Evolutionary conservation across 768 basidiomycete species (phyloP), one percentile per base, ranked within the genome.

Genomic region (Tylopilus subfusipes): DNA sequence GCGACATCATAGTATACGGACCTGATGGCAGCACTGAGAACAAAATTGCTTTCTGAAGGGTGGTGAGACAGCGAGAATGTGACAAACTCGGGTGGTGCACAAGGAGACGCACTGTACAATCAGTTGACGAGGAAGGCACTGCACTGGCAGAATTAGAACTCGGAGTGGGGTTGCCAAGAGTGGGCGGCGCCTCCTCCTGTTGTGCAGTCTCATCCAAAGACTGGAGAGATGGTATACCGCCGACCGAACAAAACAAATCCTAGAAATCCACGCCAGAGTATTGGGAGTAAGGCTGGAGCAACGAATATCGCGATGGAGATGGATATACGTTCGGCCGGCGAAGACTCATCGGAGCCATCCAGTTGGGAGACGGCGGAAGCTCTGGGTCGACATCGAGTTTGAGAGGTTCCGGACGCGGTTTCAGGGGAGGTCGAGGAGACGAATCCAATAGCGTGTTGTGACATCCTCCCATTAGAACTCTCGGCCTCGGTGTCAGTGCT

Each of bases 231-330:
- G 76, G 75, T 24, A 76, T 65, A 19, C 79, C 80, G 34, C 79
- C 81, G 7, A 84, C 81, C 30, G 82, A 80, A 60, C 72, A 82
- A 48, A 90, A 77, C 16, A 90, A 70, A 54, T 88, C 87, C 0
- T 84, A 82, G 64, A 98, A 94, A 67, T 96, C 93, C 0, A 83
- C 76, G 44, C 84, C 81, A 54, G 83, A 88, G 84, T 63, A 96
- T 93, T 0, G 91, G 91, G 3, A 92, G 93, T 27, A 94, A 75
- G 4, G 91, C 89, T 38, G 93, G 93, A 0, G 90, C 88, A 46
- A 92, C 89, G 67, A 88, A 88, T 19, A 90, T 91, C 7, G 88
- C 76, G 62, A 80, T 81, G 9, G 86, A 84, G 11, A n/a, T n/a
- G n/a, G n/a, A n/a, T n/a, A 79, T 83, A 40, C 78, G 80, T 65